phyloP scores from a whole-genome alignment of 208 protist species.

The Crithidia acanthocephali region DNA sequence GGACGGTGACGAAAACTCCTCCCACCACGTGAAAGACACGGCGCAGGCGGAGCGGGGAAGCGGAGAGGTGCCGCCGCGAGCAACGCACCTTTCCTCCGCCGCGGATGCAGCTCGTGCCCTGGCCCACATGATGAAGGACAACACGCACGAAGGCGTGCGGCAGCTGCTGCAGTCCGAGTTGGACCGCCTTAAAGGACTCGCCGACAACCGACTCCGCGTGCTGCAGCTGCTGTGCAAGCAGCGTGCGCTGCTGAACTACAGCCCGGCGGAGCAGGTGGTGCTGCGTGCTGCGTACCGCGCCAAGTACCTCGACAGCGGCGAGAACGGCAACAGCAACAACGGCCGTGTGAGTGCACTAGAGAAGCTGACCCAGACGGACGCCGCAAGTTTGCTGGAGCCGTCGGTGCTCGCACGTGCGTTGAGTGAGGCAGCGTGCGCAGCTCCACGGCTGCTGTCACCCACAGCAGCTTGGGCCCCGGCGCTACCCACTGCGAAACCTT shows the following conservation, averaged over 20 bases:
- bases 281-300: constrained; percentile 44
- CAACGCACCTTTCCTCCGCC: background rate
- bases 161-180: constrained; percentile 51
- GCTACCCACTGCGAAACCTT: background rate
- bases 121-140: constrained; percentile 27
- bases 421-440: background rate
- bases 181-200: constrained; percentile 47
- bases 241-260: constrained; percentile 43
- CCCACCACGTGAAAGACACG: background rate
- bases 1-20: background rate
- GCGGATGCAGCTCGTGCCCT: constrained; percentile 4
- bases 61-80: background rate
- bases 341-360: background rate
- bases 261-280: constrained; percentile 45
- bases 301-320: constrained; percentile 28
- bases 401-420: background rate
- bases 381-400: background rate
- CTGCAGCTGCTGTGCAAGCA: constrained; percentile 68
- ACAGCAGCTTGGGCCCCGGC: background rate
- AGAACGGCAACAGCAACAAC: background rate
- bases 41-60: background rate
- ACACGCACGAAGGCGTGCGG: constrained; percentile 53
- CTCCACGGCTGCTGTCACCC: background rate
- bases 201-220: constrained; percentile 49
- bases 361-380: background rate